These are phyloP conservation scores for Blepharisma japonicum DNA, from an alignment of 73 alveolate species.

Conservation along the genomic window DNA sequence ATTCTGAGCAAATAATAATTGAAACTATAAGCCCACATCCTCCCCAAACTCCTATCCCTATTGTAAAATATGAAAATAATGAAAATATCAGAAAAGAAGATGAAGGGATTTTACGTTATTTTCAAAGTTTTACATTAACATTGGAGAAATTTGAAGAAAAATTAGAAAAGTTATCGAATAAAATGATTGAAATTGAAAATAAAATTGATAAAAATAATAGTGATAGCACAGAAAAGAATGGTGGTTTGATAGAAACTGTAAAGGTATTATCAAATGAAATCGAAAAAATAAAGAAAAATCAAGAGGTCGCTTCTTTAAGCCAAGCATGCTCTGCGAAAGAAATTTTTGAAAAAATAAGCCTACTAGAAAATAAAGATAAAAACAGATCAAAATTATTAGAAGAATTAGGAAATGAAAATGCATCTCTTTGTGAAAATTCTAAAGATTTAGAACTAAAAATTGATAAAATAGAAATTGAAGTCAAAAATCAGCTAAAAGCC, in stretches of 20 bases:
- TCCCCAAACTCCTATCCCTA: no score
- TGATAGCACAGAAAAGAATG: not conserved
- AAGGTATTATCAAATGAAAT: not conserved
- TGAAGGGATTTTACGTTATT: no score
- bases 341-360: not conserved
- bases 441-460: not conserved
- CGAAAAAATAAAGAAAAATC: not conserved
- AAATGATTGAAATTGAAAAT: no score
- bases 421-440: not conserved
- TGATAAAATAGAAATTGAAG: not conserved
- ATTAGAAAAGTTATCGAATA: no score
- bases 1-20: no score
- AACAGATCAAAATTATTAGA: not conserved
- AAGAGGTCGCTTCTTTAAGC: not conserved
- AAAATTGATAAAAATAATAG: not conserved
- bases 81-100: no score
- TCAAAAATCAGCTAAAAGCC: not conserved
- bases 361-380: conserved; percentile 1
- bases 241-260: not conserved
- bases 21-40: no score
- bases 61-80: no score
- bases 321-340: not conserved
- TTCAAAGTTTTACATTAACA: no score
- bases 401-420: not conserved
- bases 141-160: no score